Evolutionary conservation across 805 yeast genomes (phyloP).

Genomic region (Scheffersomyces coipomensis): DNA sequence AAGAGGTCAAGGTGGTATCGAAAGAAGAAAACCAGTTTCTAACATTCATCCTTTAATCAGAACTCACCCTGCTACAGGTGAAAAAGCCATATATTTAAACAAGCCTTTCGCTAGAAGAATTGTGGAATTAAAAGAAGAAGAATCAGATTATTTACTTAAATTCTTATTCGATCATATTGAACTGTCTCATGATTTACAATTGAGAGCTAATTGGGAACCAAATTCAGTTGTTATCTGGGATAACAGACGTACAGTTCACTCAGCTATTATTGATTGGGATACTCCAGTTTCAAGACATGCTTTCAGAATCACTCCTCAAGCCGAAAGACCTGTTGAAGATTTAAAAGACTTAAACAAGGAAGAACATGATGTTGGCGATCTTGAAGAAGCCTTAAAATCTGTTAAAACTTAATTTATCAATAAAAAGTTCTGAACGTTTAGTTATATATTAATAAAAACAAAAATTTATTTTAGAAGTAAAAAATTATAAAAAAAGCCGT

Average conservation of each 20-base stretch:
- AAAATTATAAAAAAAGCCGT: too few species aligned
- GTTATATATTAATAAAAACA: too few species aligned
- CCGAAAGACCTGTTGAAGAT: conserved; percentile 62
- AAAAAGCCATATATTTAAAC: conserved; percentile 58
- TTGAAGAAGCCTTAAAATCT: conserved; percentile 23
- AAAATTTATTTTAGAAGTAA: too few species aligned
- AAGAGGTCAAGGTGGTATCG: conserved; percentile 55
- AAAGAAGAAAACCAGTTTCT: conserved; percentile 62
- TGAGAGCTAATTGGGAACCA: conserved; percentile 71
- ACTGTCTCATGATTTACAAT: conserved; percentile 57
- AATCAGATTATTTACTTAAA: conserved; percentile 58
- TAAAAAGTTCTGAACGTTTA: too few species aligned
- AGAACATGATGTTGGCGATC: conserved; percentile 31
- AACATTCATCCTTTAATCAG: conserved; percentile 70
- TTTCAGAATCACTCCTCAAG: conserved; percentile 69
- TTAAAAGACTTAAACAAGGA: conserved; percentile 38
- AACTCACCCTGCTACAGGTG: conserved; percentile 68
- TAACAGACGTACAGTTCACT: conserved; percentile 67
- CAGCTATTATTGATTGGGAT: conserved; percentile 73
- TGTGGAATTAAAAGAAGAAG: conserved; percentile 71
- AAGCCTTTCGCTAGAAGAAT: conserved; percentile 63
- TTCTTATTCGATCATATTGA: conserved; percentile 56
- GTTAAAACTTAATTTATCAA: conserved; percentile 10
- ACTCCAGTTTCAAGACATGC: conserved; percentile 68
- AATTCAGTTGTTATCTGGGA: conserved; percentile 77